These are phyloP conservation scores for Eimeria maxima DNA, from an alignment of 169 alveolate species.

Conservation along the genomic window DNA sequence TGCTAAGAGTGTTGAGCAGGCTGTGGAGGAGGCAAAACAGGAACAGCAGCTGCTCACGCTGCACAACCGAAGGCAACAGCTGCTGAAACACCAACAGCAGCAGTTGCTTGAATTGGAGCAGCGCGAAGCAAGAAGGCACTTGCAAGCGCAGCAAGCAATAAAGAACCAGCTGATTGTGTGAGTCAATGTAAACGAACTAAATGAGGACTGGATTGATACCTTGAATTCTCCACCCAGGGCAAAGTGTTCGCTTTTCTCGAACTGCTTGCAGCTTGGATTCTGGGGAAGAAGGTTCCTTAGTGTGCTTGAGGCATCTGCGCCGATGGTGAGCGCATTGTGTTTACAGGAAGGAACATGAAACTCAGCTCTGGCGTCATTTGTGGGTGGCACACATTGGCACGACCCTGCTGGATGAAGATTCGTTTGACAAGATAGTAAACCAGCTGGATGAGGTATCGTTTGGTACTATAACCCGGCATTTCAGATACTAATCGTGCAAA, in stretches of 20 bases:
- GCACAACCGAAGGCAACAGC: conserved; percentile 40
- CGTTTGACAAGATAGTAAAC: not conserved
- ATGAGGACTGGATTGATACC: not conserved
- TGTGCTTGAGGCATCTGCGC: not conserved
- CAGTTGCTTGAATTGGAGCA: conserved; percentile 38
- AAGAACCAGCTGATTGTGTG: conserved; percentile 3
- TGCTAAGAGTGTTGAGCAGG: conserved; percentile 60
- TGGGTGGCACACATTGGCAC: conserved; percentile 71
- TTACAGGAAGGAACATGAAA: conserved; percentile 44
- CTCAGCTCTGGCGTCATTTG: conserved; percentile 53
- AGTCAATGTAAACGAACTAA: not conserved
- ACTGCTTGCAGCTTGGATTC: not conserved
- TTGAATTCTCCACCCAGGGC: too few species aligned
- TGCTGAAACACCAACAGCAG: conserved; percentile 49
- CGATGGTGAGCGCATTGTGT: not conserved
- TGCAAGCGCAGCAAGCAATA: conserved; percentile 39
- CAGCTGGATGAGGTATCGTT: conserved; percentile 45
- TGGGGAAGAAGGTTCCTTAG: not conserved
- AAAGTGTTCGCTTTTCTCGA: not conserved
- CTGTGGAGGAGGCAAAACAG: conserved; percentile 54
- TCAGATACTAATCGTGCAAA: not conserved
- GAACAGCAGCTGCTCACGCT: conserved; percentile 63
- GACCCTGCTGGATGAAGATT: not conserved
- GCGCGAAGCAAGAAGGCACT: conserved; percentile 36
- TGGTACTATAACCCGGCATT: not conserved